These are phyloP conservation scores for Acer negundo DNA, from an alignment of 345 rosid species.

Conservation along the genomic window DNA sequence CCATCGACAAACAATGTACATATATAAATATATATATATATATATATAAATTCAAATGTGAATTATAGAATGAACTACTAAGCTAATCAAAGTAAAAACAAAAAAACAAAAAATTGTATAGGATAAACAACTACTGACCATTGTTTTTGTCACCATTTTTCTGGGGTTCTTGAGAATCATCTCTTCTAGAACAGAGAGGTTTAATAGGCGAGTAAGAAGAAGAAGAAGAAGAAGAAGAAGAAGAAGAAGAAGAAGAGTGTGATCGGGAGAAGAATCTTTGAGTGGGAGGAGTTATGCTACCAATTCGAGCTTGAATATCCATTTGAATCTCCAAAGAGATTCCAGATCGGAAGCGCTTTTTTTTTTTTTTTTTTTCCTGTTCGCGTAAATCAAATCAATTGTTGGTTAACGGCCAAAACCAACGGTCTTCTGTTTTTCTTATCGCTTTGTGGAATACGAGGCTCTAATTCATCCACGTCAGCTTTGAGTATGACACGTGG, in stretches of 20 bases:
- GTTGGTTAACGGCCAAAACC: neutral
- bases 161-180: slow-evolving; percentile 34
- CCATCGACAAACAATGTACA: neutral
- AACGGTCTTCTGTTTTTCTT: neutral
- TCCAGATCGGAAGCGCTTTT: neutral
- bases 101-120: neutral
- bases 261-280: slow-evolving; percentile 14
- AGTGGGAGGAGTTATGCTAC: slow-evolving; percentile 24
- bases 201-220: slow-evolving; percentile 14
- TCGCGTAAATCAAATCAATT: neutral
- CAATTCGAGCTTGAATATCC: slow-evolving; percentile 47
- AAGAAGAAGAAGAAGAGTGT: slow-evolving; percentile 13
- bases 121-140: slow-evolving; percentile 20
- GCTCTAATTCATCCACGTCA: slow-evolving; percentile 27
- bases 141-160: slow-evolving; percentile 37
- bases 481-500: slow-evolving; percentile 12
- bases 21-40: no score
- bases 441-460: slow-evolving; percentile 15
- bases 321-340: slow-evolving; percentile 30
- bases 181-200: slow-evolving; percentile 47
- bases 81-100: neutral
- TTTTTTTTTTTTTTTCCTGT: neutral
- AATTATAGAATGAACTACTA: neutral
- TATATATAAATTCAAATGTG: neutral
- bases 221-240: neutral